phyloP scores from a whole-genome alignment of 2,329 filamentous ascomycete species.

The Xylariomycetidae sp. region DNA sequence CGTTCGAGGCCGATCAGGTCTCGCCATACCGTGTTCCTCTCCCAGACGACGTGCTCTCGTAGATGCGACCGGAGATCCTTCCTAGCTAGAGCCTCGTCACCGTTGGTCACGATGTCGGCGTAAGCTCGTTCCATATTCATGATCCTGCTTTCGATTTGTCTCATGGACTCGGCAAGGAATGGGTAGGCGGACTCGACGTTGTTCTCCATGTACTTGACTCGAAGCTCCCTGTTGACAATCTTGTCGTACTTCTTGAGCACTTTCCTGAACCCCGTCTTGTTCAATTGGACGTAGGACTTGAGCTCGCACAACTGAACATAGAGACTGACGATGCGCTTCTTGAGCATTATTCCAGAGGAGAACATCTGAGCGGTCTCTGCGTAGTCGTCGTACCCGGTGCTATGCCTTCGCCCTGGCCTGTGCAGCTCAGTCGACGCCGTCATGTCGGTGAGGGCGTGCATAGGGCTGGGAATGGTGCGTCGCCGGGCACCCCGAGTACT shows the following conservation, averaged over 20 bases:
- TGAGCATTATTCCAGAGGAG: conserved; percentile 73
- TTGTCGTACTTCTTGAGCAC: conserved; percentile 99
- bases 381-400: conserved; percentile 68
- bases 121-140: conserved; percentile 72
- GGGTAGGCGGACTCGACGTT: conserved; percentile 74
- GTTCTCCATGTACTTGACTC: conserved; percentile 66
- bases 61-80: conserved; percentile 86
- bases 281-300: conserved; percentile 92
- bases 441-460: conserved; percentile 46
- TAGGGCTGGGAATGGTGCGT: conserved; percentile 30
- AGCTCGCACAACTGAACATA: conserved; percentile 94
- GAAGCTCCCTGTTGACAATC: conserved; percentile 77
- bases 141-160: conserved; percentile 65
- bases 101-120: conserved; percentile 73
- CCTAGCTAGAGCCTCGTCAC: conserved; percentile 69
- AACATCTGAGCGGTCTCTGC: conserved; percentile 65
- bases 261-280: conserved; percentile 93
- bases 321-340: conserved; percentile 80
- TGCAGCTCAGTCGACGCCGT: conserved; percentile 56
- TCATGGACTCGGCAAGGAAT: conserved; percentile 69
- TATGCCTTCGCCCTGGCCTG: conserved; percentile 54
- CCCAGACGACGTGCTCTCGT: conserved; percentile 96
- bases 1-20: conserved; percentile 98
- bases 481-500: conserved; percentile 28
- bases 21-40: conserved; percentile 96